These are phyloP conservation scores for Ambrosia trifida DNA, from an alignment of 129 eudicot species.

Conservation along the genomic window DNA sequence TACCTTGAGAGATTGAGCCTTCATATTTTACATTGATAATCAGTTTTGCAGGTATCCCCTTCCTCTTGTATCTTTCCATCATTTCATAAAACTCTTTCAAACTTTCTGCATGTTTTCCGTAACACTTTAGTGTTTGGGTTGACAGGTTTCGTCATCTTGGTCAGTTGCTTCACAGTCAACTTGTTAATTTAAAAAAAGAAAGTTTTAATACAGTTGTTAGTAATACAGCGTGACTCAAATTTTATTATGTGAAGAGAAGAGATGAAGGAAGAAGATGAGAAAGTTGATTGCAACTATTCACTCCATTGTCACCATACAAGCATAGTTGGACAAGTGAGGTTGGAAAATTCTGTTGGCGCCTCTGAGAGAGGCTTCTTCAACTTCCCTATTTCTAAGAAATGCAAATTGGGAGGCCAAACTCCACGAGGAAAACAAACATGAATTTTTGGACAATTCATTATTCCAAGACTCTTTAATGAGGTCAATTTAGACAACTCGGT, in stretches of 20 bases:
- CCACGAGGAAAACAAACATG: background rate
- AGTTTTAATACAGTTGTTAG: no score
- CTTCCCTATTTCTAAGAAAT: background rate
- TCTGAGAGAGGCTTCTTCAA: background rate
- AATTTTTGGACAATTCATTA: background rate
- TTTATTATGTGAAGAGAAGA: background rate
- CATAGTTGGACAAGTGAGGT: background rate
- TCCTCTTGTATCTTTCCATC: background rate
- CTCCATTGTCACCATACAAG: background rate
- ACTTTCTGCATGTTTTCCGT: background rate
- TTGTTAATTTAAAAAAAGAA: no score
- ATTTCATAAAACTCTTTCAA: background rate
- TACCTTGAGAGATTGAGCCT: no score
- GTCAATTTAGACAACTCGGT: background rate
- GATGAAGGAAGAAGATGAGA: constrained; percentile 7
- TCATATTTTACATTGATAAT: no score
- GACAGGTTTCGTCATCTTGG: background rate
- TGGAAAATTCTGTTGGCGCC: background rate
- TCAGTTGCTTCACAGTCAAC: no score
- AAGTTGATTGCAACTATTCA: background rate
- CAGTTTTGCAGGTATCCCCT: background rate
- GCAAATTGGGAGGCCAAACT: background rate
- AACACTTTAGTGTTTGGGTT: background rate
- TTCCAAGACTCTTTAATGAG: background rate
- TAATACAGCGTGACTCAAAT: background rate